Evolutionary conservation across 2,329 filamentous ascomycete species (phyloP), one percentile per base, ranked within the genome.

Genomic region (Diplodia mutila): DNA sequence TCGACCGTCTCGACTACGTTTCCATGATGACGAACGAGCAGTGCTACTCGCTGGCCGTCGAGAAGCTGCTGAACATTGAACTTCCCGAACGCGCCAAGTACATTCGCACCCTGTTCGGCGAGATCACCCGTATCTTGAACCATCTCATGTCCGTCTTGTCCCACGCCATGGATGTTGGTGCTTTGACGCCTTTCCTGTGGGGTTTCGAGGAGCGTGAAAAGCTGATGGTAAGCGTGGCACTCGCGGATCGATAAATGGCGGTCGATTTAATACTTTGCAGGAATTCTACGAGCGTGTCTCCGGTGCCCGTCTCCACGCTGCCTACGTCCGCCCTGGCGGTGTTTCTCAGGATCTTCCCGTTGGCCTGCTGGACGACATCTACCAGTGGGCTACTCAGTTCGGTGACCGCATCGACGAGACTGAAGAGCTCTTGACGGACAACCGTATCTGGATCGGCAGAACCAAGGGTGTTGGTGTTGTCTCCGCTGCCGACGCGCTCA

Each of bases 21-120:
- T 97, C 93, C 76, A 99, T 99, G 96, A 99, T 99, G 95, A 99
- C 95, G 76, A 99, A 99, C 82, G 95, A 99, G 86, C 95, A 99
- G 83, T 97, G 93, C 78, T 99, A 93, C 82, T 89, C 93, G 46
- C 87, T 99, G 72, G 95, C 93, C 23, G 94, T 98, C 67, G 95
- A 99, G 87, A 99, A 99, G 86, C 87, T 99, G 69, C 85, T 99
- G 75, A 99, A 99, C 81, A 86, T 99, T 72, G 96, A 99, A 80
- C 92, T 99, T 71, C 95, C 95, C 27, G 91, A 95, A 72, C 87
- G 95, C 77, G 95, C 95, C 75, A 98, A 99, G 85, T 99, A 90
- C 85, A 99, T 99, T 78, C 89, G 95, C 72, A 98, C 94, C 39
- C 0, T 99, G 84, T 99, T 99, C 80, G 95, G 88, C 74, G 95